phyloP scores from a whole-genome alignment of 257 asterid genomes.

The Ilex asprella region DNA sequence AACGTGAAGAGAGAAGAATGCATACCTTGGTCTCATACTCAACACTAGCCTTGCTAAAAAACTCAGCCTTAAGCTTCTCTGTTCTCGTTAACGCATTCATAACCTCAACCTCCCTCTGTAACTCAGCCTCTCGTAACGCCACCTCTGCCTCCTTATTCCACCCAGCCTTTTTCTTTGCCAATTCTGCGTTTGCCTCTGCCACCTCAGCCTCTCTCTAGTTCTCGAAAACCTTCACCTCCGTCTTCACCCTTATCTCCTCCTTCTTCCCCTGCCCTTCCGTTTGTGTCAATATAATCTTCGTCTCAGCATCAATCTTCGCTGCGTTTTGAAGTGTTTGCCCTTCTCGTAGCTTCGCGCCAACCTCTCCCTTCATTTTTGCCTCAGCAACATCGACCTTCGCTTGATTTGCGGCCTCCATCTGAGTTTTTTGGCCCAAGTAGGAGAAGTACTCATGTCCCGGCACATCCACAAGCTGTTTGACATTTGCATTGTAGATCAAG shows the following conservation, averaged over 20 bases:
- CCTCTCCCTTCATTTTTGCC: neutral
- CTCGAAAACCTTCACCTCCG: conserved; percentile 2
- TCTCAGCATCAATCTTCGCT: neutral
- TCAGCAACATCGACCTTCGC: neutral
- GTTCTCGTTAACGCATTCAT: neutral
- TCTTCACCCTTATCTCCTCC: neutral
- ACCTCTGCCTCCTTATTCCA: neutral
- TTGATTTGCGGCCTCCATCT: conserved; percentile 1
- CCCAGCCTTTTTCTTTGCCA: neutral
- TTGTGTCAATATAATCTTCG: neutral
- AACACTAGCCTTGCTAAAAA: neutral
- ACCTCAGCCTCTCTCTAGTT: neutral
- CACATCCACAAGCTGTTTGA: neutral
- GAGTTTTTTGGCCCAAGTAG: neutral
- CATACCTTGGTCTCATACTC: neutral
- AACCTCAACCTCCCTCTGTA: neutral
- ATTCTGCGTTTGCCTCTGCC: neutral
- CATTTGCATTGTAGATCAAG: neutral
- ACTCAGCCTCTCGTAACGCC: neutral
- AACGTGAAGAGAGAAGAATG: no score
- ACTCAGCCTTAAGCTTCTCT: neutral
- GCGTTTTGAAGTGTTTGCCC: neutral
- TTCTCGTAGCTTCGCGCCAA: neutral
- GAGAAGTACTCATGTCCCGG: conserved; percentile 1
- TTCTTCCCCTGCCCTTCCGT: neutral